Percentiles rank a stretch among this genome's conserved stretches.
These are phyloP conservation scores for Trichoderma aggressivum DNA, from an alignment of 2,329 filamentous ascomycete species.

Conservation along the genomic window DNA sequence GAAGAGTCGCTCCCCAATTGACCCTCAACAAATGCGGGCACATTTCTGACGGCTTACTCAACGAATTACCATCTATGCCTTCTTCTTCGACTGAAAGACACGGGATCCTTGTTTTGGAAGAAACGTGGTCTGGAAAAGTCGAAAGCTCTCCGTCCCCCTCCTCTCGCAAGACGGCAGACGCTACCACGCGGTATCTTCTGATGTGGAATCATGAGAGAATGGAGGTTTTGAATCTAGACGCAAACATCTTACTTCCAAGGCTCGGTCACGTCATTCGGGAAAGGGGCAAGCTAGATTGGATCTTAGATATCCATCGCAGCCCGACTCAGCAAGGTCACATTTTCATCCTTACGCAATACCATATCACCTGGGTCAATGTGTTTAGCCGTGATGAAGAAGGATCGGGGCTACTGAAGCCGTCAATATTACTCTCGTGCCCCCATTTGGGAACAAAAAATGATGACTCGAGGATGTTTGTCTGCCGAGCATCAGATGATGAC, in stretches of 20 bases:
- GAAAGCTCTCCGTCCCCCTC: constrained; percentile 22
- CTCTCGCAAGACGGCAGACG: constrained; percentile 2
- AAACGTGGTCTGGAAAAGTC: constrained; percentile 23
- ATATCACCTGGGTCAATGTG: constrained; percentile 49
- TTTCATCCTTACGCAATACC: constrained; percentile 56
- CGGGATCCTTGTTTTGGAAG: constrained; percentile 42
- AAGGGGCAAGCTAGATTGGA: constrained; percentile 33
- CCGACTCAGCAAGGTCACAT: constrained; percentile 46
- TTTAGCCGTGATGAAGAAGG: constrained; percentile 21
- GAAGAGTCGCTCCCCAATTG: constrained; percentile 33
- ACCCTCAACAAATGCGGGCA: constrained; percentile 42
- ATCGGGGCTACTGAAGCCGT: constrained; percentile 20
- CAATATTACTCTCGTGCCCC: constrained; percentile 30
- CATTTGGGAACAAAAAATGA: constrained; percentile 28
- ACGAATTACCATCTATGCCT: constrained; percentile 31
- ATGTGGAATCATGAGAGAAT: constrained; percentile 38
- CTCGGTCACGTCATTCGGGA: constrained; percentile 28
- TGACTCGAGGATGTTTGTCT: constrained; percentile 31
- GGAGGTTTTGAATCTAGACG: constrained; percentile 37
- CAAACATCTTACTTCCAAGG: constrained; percentile 29
- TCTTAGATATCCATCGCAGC: constrained; percentile 55
- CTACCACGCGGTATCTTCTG: constrained; percentile 28
- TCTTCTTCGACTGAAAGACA: constrained; percentile 37
- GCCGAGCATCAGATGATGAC: constrained; percentile 25
- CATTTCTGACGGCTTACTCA: constrained; percentile 39